Evolutionary conservation across 306 rosid species (phyloP), one percentile per base, ranked within the genome.

Genomic region (Rubus idaeus): DNA sequence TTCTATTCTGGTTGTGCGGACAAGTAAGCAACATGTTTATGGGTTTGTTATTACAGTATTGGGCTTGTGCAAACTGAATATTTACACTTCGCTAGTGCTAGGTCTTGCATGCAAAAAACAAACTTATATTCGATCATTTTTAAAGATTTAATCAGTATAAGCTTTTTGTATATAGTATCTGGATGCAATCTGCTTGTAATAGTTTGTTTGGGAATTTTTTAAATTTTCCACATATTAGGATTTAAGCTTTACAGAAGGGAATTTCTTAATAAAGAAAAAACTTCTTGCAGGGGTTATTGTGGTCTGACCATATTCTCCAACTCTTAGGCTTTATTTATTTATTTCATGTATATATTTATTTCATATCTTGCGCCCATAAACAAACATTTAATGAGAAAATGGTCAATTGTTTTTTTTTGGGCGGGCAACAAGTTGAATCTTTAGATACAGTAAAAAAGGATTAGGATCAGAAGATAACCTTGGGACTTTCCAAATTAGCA

Each of bases 1-100:
- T 53, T 90, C 97, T 21, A 77, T 88, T 79, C 83, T 95, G 66
- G 81, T 95, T 84, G 93, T 89, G 75, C 92, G 98, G 68, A 71
- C 89, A 82, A 81, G 98, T 95, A 90, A 80, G 89, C 13, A 40
- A 42, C 46, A 46, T 70, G 46, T 84, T 83, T 72, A 56, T 78
- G 66, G 72, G 52, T 81, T 69, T 69, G 56, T 68, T 74, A 64
- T 45, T 23, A 47, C 42, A 44, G 52, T 51, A 45, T 16, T 17
- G 52, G 52, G 35, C 23, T 78, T 75, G 67, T 69, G 69, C 39
- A 49, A 83, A 67, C 55, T 83, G 67, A 78, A 71, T 57, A 10
- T 45, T 14, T 26, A 75, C 35, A 30, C n/a, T 75, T 9, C 42
- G 62, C 55, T 42, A 14, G 10, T 23, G 35, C 35, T 30, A 30